phyloP scores from a whole-genome alignment of 768 basidiomycete genomes.

The Paxillus ammoniavirescens region DNA sequence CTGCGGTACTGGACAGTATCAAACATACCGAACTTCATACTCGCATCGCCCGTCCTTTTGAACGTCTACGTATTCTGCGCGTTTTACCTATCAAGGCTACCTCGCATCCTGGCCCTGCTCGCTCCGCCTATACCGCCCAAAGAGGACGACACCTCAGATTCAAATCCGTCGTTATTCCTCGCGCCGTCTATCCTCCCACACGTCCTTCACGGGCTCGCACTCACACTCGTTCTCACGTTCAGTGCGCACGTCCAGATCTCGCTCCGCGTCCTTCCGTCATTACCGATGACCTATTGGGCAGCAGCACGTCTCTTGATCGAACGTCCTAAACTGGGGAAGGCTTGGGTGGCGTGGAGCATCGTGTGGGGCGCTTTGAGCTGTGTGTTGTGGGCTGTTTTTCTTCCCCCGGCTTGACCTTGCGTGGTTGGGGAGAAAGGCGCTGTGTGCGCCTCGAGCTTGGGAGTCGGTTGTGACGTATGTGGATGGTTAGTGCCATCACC shows the following conservation, averaged over 20 bases:
- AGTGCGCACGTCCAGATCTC: slow-evolving; percentile 86
- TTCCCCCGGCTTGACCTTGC: slow-evolving; percentile 78
- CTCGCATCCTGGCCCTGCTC: not conserved
- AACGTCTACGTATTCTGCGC: slow-evolving; percentile 38
- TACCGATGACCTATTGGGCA: slow-evolving; percentile 86
- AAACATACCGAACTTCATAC: slow-evolving; percentile 87
- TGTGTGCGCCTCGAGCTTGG: too few species aligned
- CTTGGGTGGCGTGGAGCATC: slow-evolving; percentile 78
- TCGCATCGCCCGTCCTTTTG: slow-evolving; percentile 69
- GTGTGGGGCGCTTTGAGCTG: slow-evolving; percentile 72
- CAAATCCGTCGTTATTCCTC: slow-evolving; percentile 34
- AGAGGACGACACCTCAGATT: not conserved
- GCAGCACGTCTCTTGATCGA: slow-evolving; percentile 64
- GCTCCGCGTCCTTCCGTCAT: slow-evolving; percentile 69
- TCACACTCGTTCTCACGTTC: slow-evolving; percentile 66
- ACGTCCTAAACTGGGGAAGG: slow-evolving; percentile 44
- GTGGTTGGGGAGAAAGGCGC: too few species aligned
- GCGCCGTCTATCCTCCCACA: slow-evolving; percentile 57
- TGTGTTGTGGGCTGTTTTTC: slow-evolving; percentile 79
- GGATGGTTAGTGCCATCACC: too few species aligned
- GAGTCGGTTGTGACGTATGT: too few species aligned
- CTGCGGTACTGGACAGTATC: slow-evolving; percentile 80
- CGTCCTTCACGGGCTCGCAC: slow-evolving; percentile 66
- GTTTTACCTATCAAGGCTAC: slow-evolving; percentile 21
- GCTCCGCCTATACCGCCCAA: not conserved